Evolutionary conservation across 2,329 filamentous ascomycete genomes (phyloP).

Genomic region (Colletotrichum karsti): DNA sequence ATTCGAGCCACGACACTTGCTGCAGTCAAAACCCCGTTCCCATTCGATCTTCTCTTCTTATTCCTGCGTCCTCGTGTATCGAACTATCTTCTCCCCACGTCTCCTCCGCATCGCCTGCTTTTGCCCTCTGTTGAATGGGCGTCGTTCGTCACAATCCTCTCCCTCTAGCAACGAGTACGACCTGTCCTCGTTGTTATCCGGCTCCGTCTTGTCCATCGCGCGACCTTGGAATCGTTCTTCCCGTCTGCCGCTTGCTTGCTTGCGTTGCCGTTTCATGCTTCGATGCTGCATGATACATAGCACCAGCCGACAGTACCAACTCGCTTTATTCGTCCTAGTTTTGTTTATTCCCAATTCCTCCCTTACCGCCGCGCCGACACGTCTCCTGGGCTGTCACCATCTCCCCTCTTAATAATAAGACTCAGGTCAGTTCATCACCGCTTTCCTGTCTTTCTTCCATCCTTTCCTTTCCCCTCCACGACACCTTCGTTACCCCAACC

Average conservation of each 20-base stretch:
- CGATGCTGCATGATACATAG: constrained; percentile 32
- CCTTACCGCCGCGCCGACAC: constrained; percentile 21
- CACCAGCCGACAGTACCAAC: constrained; percentile 18
- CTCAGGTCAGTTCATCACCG: constrained; percentile 33
- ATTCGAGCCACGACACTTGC: constrained; percentile 51
- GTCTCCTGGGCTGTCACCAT: constrained; percentile 1
- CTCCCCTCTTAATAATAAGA: constrained; percentile 27
- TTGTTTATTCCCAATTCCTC: constrained; percentile 23
- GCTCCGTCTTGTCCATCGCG: constrained; percentile 7
- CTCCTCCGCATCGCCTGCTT: constrained; percentile 18
- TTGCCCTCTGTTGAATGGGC: constrained; percentile 13
- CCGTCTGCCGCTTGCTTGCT: constrained; percentile 5
- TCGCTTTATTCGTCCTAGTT: constrained; percentile 25
- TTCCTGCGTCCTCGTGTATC: constrained; percentile 27
- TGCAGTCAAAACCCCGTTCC: constrained; percentile 39
- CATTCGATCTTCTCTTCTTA: constrained; percentile 26
- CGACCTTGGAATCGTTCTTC: not conserved
- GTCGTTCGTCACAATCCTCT: not conserved
- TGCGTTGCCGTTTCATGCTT: constrained; percentile 29
- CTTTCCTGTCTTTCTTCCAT: constrained; percentile 28
- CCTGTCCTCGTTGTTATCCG: not conserved
- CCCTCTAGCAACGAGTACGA: constrained; percentile 1
- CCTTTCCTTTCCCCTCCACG: constrained; percentile 32
- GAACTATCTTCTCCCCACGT: constrained; percentile 27
- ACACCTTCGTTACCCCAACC: constrained; percentile 26